Conservation (phyloP, 2,329 filamentous ascomycete species). For the Cordyceps cateniannulata region DNA sequence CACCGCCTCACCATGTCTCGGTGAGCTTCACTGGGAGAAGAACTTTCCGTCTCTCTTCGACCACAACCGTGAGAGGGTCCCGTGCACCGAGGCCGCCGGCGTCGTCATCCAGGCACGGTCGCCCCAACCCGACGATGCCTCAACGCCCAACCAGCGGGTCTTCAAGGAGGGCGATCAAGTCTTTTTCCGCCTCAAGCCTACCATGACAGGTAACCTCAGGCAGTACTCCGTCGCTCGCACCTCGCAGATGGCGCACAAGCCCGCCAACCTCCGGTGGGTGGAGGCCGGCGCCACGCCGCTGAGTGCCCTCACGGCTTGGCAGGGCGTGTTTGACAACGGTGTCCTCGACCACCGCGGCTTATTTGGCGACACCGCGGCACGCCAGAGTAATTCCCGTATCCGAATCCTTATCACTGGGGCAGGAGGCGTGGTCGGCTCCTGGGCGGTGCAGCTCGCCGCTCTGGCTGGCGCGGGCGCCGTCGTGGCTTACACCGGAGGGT, state of each 20-base stretch:
- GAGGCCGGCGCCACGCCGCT: conserved; percentile 29
- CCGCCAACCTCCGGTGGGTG: background rate
- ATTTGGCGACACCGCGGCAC: conserved; percentile 21
- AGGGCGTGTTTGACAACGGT: conserved; percentile 31
- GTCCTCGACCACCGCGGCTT: conserved; percentile 23
- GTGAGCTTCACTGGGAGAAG: conserved; percentile 27
- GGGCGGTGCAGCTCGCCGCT: conserved; percentile 32
- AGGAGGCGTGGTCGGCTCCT: conserved; percentile 33
- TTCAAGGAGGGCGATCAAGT: conserved; percentile 31
- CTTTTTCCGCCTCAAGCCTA: conserved; percentile 25
- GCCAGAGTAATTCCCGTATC: conserved; percentile 21
- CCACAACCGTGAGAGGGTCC: conserved; percentile 22
- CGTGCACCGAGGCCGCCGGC: conserved; percentile 33
- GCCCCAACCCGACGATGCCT: background rate
- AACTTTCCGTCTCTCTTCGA: conserved; percentile 18
- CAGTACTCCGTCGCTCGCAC: conserved; percentile 26
- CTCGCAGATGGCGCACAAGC: conserved; percentile 25
- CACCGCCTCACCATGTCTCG: conserved; percentile 27
- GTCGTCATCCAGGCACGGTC: conserved; percentile 27
- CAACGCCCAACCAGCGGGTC: background rate
- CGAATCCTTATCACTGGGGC: conserved; percentile 34
- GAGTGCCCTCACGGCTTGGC: conserved; percentile 31
- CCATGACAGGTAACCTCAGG: conserved; percentile 22
- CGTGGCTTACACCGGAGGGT: conserved; percentile 25
- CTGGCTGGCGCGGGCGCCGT: conserved; percentile 28